phyloP scores from a whole-genome alignment of 305 asterid species.

The Fraxinus ornus region DNA sequence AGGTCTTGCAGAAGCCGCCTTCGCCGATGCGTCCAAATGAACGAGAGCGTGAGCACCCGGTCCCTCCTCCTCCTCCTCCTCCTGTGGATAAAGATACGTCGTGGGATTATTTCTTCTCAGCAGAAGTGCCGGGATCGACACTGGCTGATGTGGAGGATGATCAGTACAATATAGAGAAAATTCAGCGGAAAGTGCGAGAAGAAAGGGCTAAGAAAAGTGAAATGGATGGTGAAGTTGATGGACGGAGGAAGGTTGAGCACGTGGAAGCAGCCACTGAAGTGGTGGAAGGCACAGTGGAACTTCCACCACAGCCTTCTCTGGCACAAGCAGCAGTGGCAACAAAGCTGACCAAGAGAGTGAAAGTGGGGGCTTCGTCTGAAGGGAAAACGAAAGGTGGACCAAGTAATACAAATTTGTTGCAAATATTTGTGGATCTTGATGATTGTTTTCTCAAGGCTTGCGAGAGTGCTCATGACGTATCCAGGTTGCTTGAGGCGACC shows the following conservation, averaged over 20 bases:
- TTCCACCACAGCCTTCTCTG: constrained; percentile 64
- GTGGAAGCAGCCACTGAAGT: constrained; percentile 40
- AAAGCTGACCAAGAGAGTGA: constrained; percentile 60
- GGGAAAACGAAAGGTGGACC: constrained; percentile 50
- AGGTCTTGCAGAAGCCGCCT: constrained; percentile 45
- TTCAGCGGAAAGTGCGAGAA: constrained; percentile 53
- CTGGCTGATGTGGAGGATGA: constrained; percentile 59
- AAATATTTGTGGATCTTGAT: constrained; percentile 75
- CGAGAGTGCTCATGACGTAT: constrained; percentile 90
- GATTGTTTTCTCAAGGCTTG: constrained; percentile 91
- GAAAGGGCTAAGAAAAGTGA: constrained; percentile 57
- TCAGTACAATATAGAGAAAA: constrained; percentile 56
- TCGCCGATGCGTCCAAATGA: constrained; percentile 29
- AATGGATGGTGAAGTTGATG: constrained; percentile 34
- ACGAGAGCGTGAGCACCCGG: constrained; percentile 37
- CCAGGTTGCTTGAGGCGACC: constrained; percentile 93
- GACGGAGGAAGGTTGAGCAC: constrained; percentile 37
- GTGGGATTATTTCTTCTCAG: constrained; percentile 76
- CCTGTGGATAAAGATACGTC: constrained; percentile 40
- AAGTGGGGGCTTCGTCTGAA: constrained; percentile 48
- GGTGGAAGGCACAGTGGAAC: constrained; percentile 49
- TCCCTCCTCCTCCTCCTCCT: constrained; percentile 29
- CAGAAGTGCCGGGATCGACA: constrained; percentile 67
- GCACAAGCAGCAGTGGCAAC: constrained; percentile 38
- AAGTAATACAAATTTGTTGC: constrained; percentile 44